Evolutionary conservation across 2,329 filamentous ascomycete genomes (phyloP), one percentile per base, ranked within the genome.

Genomic region (Fusarium nelsonii): DNA sequence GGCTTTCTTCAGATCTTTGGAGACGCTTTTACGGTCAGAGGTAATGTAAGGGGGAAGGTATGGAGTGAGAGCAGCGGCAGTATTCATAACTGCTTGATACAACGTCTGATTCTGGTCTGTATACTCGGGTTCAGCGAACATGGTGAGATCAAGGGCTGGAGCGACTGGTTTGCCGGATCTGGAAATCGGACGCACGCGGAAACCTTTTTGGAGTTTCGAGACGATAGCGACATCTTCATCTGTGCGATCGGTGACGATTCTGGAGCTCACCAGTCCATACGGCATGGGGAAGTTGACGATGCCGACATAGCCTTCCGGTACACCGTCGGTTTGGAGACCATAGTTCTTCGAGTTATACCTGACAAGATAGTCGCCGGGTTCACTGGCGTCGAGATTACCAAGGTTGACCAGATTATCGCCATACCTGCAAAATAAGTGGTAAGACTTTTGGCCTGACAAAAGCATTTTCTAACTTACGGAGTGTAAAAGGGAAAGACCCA

Each of bases 391-490:
- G 1, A 50, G 46, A 1, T 50, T 50, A 2, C 46, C 46, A 16
- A 50, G 46, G 6, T 50, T 50, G 23, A 50, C 30, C 12, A 50
- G 4, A 15, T 50, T 33, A 8, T 50, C 46, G 20, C 46, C 46
- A 16, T 50, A 50, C 3, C 46, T 50, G 2, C 1, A n/a, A 30
- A 30, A 5, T 23, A 23, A 2, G 1, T 11, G 18, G 30, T 48
- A 8, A 48, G 20, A 7, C 6, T 0, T 1, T 8, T 23, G 16
- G 4, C 3, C 26, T 15, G 0, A 8, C 4, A 18, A 3, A 3
- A 4, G 1, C 3, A 18, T 18, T 8, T 7, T 2, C 9, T 15
- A 12, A 8, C 46, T 36, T 18, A 50, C 46, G 46, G 33, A 16
- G 46, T 37, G 12, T 20, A 37, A 39, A 50, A 50, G 2, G 46